Base-by-base conservation (phyloP, 1,284 basidiomycete genomes). In the Puccinia coronata region DNA sequence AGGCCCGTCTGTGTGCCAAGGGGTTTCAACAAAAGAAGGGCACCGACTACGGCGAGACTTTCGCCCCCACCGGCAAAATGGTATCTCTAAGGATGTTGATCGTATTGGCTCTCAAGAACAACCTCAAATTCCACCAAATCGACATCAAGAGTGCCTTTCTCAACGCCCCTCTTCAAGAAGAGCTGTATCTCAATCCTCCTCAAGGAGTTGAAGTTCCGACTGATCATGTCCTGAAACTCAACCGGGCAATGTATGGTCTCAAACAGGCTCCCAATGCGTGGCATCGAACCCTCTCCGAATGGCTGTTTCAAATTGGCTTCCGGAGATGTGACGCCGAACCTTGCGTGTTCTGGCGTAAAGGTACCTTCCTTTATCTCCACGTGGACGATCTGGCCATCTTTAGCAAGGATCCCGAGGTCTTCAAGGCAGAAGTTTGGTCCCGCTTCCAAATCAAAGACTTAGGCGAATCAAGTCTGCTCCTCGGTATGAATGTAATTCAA, bases 221-320 rank as follows among this genome's bases (percentile, higher is more conserved):
- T 8, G 16, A 23, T 23, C 43, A 49, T 71, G 39, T 49, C 16
- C 8, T 71, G 20, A 71, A 71, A 28, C 41, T 71, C 6, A 49
- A 49, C 1, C 47, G 49, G 20, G 69, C 39, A 18, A 49, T 71
- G 69, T 71, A 71, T 28, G 69, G 69, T 16, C 12, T 51, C 3
- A 71, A 71, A 25, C 39, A 71, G 18, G 69, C 69, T 16, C 69
- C 39, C n/a, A n/a, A n/a, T n/a, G n/a, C n/a, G n/a, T n/a, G n/a
- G n/a, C n/a, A n/a, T n/a, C n/a, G n/a, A n/a, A 25, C n/a, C 23
- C 41, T 71, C 11, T 23, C 39, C 1, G 23, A 28, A 18, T 71
- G 69, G 69, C 39, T 71, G 3, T 31, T 25, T n/a, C 39, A 71
- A 31, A 51, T 51, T 3, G 39, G 69, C 2, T 71, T 71, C 69